Evolutionary conservation across 2,329 filamentous ascomycete species (phyloP).

Genomic region (Curvularia spicifera): DNA sequence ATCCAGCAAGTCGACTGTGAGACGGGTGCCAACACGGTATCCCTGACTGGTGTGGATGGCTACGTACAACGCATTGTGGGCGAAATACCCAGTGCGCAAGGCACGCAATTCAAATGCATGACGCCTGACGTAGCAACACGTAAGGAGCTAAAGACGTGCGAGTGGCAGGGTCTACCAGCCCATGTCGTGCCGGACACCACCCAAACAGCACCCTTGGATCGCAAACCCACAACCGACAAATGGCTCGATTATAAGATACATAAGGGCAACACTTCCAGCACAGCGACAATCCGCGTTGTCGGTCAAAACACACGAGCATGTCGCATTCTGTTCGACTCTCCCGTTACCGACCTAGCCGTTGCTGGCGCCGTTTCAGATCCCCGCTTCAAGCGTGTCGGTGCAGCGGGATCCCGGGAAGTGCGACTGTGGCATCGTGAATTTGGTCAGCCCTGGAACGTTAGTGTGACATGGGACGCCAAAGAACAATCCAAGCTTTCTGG

Average conservation of each 20-base stretch:
- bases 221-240: constrained; percentile 33
- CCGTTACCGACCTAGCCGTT: constrained; percentile 70
- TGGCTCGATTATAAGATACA: constrained; percentile 73
- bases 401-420: constrained; percentile 70
- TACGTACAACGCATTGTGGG: constrained; percentile 64
- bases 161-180: constrained; percentile 72
- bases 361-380: constrained; percentile 66
- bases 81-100: constrained; percentile 72
- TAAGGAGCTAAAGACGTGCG: constrained; percentile 68
- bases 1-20: constrained; percentile 79
- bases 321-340: constrained; percentile 72
- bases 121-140: constrained; percentile 51
- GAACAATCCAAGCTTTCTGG: constrained; percentile 56
- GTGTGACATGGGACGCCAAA: constrained; percentile 67
- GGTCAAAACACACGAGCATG: constrained; percentile 82
- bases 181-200: constrained; percentile 61
- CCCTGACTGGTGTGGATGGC: constrained; percentile 49
- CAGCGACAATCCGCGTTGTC: constrained; percentile 69
- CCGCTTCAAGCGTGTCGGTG: constrained; percentile 69
- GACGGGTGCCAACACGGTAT: constrained; percentile 71
- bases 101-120: constrained; percentile 57
- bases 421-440: constrained; percentile 84
- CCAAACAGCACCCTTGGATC: constrained; percentile 35
- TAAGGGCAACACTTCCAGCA: constrained; percentile 54
- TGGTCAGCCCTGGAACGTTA: constrained; percentile 76